Conservation (phyloP, 352 stramenopile species). For the Phytopythium chamaehyphon region DNA sequence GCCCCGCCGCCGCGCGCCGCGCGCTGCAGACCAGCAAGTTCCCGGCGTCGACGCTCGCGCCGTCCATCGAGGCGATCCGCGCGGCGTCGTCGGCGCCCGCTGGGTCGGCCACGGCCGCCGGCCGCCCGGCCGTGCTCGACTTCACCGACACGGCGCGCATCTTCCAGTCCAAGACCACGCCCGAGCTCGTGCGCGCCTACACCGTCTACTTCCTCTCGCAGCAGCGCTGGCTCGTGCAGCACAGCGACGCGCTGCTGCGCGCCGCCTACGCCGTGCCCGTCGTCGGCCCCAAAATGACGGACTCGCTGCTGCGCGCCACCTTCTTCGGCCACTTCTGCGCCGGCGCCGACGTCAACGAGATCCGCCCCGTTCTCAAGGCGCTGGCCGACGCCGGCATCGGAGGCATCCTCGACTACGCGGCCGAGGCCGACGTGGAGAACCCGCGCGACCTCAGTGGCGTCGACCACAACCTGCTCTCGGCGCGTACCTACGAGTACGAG, state of each 20-base stretch:
- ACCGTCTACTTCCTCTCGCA: conserved; percentile 86
- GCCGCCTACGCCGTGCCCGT: conserved; percentile 72
- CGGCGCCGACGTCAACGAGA: conserved; percentile 86
- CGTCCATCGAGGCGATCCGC: conserved; percentile 2
- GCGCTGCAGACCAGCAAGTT: conserved; percentile 6
- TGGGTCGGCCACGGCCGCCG: conserved; percentile 6
- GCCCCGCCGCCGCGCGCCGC: neutral
- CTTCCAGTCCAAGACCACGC: conserved; percentile 78
- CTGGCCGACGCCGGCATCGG: conserved; percentile 85
- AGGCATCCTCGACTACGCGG: conserved; percentile 97
- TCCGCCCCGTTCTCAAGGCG: conserved; percentile 74
- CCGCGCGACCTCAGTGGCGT: conserved; percentile 75
- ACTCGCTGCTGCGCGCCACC: conserved; percentile 88
- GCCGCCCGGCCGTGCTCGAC: conserved; percentile 17
- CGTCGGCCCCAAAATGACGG: conserved; percentile 71
- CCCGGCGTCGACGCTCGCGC: conserved; percentile 1
- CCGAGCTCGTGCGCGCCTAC: conserved; percentile 86
- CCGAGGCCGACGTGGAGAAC: conserved; percentile 89
- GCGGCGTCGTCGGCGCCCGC: conserved; percentile 13
- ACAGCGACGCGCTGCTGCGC: conserved; percentile 85
- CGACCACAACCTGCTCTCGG: conserved; percentile 77
- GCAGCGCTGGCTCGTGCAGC: conserved; percentile 81
- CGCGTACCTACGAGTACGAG: conserved; percentile 96
- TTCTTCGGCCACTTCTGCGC: conserved; percentile 98
- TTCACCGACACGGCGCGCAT: conserved; percentile 83